Conservation (phyloP, 2,329 filamentous ascomycete species). For the Echinosphaeria canescens region DNA sequence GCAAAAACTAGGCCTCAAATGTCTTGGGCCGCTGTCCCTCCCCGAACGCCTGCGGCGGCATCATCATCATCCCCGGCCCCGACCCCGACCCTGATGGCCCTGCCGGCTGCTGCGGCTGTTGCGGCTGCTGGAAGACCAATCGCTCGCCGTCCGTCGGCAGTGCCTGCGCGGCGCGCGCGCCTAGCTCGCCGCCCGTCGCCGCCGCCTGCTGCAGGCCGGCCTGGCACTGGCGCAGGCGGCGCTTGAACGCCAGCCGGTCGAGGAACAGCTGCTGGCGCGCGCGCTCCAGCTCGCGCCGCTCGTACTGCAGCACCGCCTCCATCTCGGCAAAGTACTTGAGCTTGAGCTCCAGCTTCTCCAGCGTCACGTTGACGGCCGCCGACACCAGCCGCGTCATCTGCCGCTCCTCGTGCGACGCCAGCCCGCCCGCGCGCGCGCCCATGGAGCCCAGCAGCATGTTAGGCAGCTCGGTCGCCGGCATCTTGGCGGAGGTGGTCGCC, state of each 20-base stretch:
- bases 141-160: conserved; percentile 24
- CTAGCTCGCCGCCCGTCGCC: conserved; percentile 24
- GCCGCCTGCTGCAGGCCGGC: conserved; percentile 42
- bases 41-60: conserved; percentile 34
- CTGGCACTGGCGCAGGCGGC: conserved; percentile 66
- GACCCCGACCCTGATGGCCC: too few relatives aligned
- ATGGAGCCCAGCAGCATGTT: conserved; percentile 72
- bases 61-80: conserved; percentile 15
- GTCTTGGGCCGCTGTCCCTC: conserved; percentile 32
- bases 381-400: conserved; percentile 91
- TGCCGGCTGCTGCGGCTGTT: too few relatives aligned
- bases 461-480: conserved; percentile 29
- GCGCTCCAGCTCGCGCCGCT: conserved; percentile 80
- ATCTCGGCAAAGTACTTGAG: conserved; percentile 93
- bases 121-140: too few relatives aligned
- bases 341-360: conserved; percentile 92
- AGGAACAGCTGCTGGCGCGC: conserved; percentile 85
- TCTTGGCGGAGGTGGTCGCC: conserved; percentile 24
- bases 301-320: conserved; percentile 77
- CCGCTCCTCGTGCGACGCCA: conserved; percentile 90
- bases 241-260: conserved; percentile 77
- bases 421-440: conserved; percentile 64
- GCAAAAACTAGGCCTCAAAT: conserved; percentile 31
- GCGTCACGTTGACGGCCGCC: conserved; percentile 77
- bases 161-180: conserved; percentile 22